A percentile compares a stretch with the other conserved stretches of the same genome.
Conservation (phyloP, 371 early-diverging fungal species). For the Zychaea mexicana region DNA sequence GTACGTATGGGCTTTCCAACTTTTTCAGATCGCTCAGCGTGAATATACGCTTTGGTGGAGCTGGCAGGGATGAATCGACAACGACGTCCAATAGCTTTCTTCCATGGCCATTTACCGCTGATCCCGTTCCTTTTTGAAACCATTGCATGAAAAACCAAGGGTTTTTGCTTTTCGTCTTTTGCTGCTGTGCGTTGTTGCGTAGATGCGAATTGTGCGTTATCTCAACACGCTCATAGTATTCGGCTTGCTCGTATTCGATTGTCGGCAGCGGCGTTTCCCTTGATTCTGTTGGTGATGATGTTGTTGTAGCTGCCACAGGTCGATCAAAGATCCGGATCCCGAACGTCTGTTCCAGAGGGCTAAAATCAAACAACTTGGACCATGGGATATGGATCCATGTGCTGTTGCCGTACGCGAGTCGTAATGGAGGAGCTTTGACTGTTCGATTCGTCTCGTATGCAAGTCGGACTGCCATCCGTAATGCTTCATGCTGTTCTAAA, state of each 20-base stretch:
- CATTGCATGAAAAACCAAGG: background rate
- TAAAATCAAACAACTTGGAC: constrained; percentile 16
- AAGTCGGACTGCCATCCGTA: constrained; percentile 32
- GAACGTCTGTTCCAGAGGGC: background rate
- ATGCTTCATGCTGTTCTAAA: constrained; percentile 27
- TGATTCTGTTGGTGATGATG: background rate
- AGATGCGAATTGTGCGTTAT: background rate
- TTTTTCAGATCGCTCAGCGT: constrained; percentile 3
- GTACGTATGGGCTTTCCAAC: background rate
- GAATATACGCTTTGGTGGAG: background rate
- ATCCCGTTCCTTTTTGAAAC: background rate
- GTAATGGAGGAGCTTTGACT: constrained; percentile 24
- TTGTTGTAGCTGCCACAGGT: background rate
- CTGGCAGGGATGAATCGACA: background rate
- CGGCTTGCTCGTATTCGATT: background rate
- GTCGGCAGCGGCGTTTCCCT: background rate
- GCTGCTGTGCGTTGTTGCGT: background rate
- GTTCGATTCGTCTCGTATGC: constrained; percentile 38
- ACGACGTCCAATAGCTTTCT: too few species aligned
- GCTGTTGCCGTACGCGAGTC: constrained; percentile 17
- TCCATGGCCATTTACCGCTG: too few species aligned
- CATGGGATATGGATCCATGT: constrained; percentile 17
- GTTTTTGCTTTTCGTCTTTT: background rate
- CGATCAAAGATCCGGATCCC: constrained; percentile 16
- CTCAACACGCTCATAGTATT: background rate